Base-by-base conservation (phyloP, 495 filamentous ascomycete species). In the Apiosordaria backusii region DNA sequence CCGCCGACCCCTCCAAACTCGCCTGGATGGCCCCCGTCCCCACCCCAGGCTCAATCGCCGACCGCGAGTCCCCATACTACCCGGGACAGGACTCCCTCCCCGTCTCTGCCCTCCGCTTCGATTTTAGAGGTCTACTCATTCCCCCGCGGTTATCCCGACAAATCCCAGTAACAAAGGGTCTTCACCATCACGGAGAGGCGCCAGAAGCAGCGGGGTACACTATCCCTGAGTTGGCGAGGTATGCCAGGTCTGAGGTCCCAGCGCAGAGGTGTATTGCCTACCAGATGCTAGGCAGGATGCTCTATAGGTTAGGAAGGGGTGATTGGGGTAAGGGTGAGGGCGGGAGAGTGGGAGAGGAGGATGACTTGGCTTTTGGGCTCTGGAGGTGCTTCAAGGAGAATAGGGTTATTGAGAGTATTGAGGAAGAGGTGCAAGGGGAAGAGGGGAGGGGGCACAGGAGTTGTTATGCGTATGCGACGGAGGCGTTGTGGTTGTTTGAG, bases 141-240 rank as follows among this genome's bases (percentile, higher is more conserved):
- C 84, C 93, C 0, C 95, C 95, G 1, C 81, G 86, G 25, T 85
- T 84, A 4, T 86, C 92, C 13, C 83, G 90, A 57, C 82, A 84
- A 6, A 85, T 98, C 23, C 88, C 94, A 0, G 83, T 84, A 1
- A 88, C 83, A 16, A 83, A 89, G 25, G 95, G 95, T 1, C 83
- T 99, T 50, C 95, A 99, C 76, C 95, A 99, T 76, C 95, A 99
- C 76, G 93, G 88, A 67, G 87, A 96, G 55, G 93, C 96, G 6
- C 95, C 95, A 15, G 91, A 95, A 71, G 92, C 93, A 0, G 95
- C 95, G 0, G 95, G 95, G 0, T 99, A 99, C 75, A 97, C 96
- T 1, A 84, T 99, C 26, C 89, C 89, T 0, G 95, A 99, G 76
- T 82, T 99, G 2, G 90, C 93, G 7, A 85, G 89, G 19, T 80